These are phyloP conservation scores for Trichoderma citrinoviride DNA, from an alignment of 2,329 filamentous ascomycete species.

Conservation along the genomic window DNA sequence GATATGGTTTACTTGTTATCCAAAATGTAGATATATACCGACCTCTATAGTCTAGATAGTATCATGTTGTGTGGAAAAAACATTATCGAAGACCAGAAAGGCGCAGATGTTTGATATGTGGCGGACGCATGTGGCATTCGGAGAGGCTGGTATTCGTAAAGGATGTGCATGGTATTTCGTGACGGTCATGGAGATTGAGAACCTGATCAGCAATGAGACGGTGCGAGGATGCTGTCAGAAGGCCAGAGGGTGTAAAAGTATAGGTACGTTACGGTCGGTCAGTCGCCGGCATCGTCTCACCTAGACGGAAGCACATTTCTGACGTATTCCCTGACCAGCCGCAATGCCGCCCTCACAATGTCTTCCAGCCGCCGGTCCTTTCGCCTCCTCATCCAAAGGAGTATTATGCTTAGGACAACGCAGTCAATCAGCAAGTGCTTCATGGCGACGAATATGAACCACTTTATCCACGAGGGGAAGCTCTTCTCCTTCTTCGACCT, in stretches of 20 bases:
- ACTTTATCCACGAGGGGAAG: slow-evolving; percentile 66
- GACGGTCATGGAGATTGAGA: background rate
- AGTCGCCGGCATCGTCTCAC: slow-evolving; percentile 35
- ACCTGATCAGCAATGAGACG: background rate
- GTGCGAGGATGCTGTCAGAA: background rate
- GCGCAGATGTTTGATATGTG: background rate
- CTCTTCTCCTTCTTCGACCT: slow-evolving; percentile 63
- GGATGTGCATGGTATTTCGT: slow-evolving; percentile 2
- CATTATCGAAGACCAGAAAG: background rate
- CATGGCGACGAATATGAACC: slow-evolving; percentile 64
- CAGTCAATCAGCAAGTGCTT: slow-evolving; percentile 75
- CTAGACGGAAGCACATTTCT: slow-evolving; percentile 58
- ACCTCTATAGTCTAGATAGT: slow-evolving; percentile 10
- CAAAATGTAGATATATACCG: background rate
- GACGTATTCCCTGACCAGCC: slow-evolving; percentile 56
- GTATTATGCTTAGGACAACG: slow-evolving; percentile 60
- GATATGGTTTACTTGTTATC: background rate
- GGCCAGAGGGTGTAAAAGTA: background rate
- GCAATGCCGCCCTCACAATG: slow-evolving; percentile 63
- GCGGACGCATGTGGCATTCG: background rate
- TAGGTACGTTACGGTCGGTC: no score
- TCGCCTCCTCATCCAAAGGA: slow-evolving; percentile 70
- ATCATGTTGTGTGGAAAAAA: background rate
- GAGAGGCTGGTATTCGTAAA: background rate
- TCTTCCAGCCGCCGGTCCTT: slow-evolving; percentile 72